Base-by-base conservation (phyloP, 225 moss, liverwort and hornwort species). In the Takakia lepidozioides region DNA sequence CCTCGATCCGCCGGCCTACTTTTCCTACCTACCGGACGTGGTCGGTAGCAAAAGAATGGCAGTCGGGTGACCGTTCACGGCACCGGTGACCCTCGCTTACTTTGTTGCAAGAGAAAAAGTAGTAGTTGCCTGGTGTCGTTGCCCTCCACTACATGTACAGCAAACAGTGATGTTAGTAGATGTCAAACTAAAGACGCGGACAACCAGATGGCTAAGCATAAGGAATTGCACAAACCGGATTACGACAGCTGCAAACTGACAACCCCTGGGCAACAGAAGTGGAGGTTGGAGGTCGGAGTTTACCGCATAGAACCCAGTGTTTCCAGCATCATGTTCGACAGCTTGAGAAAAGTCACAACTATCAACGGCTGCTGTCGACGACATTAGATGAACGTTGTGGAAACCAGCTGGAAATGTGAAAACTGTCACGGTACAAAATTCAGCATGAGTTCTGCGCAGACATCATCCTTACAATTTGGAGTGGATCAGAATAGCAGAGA, bases 11-110 rank as follows among this genome's bases (percentile, higher is more conserved):
- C n/a, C n/a, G n/a, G n/a, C n/a, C n/a, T n/a, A n/a, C n/a, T n/a
- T n/a, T n/a, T n/a, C n/a, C n/a, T n/a, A n/a, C n/a, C n/a, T n/a
- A n/a, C n/a, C n/a, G n/a, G n/a, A n/a, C n/a, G n/a, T n/a, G n/a
- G n/a, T n/a, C n/a, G n/a, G n/a, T n/a, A n/a, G n/a, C n/a, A n/a
- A n/a, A n/a, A n/a, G n/a, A n/a, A n/a, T n/a, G n/a, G n/a, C n/a
- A n/a, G n/a, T n/a, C n/a, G n/a, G n/a, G n/a, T n/a, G n/a, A n/a
- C n/a, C n/a, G n/a, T n/a, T n/a, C n/a, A n/a, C n/a, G n/a, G n/a
- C n/a, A n/a, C n/a, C n/a, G n/a, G n/a, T n/a, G 64, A 19, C 74
- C 74, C 49, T 74, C 68, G 15, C 55, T 64, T 53, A 68, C 74
- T 60, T 53, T 74, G 57, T 69, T 60, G 34, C 68, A 74, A 4